Percentiles rank a stretch among this genome's conserved stretches.
phyloP scores from a whole-genome alignment of 192 early-diverging fungal species.

The Coemansia asiatica region DNA sequence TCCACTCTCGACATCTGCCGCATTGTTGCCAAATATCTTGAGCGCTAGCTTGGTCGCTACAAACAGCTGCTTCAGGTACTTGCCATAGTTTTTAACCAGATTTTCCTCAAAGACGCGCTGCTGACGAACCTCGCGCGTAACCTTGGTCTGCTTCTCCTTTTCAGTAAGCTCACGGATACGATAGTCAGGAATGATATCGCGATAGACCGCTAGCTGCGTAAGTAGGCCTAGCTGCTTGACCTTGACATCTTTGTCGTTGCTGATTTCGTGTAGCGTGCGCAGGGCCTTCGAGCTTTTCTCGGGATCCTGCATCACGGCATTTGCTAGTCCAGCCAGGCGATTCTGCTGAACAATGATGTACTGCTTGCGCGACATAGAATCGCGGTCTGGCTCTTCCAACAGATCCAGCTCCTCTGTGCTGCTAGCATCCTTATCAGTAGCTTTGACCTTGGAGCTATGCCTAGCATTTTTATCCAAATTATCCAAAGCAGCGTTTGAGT shows the following conservation, averaged over 20 bases:
- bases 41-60: slow-evolving; percentile 39
- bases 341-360: slow-evolving; percentile 68
- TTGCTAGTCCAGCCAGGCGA: slow-evolving; percentile 77
- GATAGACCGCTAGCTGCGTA: slow-evolving; percentile 89
- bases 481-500: slow-evolving; percentile 3
- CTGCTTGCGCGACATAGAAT: slow-evolving; percentile 57
- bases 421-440: neutral
- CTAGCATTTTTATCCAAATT: neutral
- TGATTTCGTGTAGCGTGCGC: slow-evolving; percentile 66
- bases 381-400: slow-evolving; percentile 27
- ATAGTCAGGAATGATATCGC: slow-evolving; percentile 95
- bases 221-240: slow-evolving; percentile 77
- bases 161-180: slow-evolving; percentile 86
- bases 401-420: slow-evolving; percentile 7
- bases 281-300: slow-evolving; percentile 68
- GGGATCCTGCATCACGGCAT: slow-evolving; percentile 77
- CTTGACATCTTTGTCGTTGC: slow-evolving; percentile 61
- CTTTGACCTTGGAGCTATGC: neutral
- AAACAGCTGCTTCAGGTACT: slow-evolving; percentile 78
- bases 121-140: slow-evolving; percentile 89
- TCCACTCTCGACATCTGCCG: slow-evolving; percentile 52
- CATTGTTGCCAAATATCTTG: slow-evolving; percentile 27
- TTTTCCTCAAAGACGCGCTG: slow-evolving; percentile 83
- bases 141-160: slow-evolving; percentile 70
- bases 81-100: slow-evolving; percentile 80